Conservation (phyloP, 2,329 filamentous ascomycete genomes). For the Furcasterigmium sp. region DNA sequence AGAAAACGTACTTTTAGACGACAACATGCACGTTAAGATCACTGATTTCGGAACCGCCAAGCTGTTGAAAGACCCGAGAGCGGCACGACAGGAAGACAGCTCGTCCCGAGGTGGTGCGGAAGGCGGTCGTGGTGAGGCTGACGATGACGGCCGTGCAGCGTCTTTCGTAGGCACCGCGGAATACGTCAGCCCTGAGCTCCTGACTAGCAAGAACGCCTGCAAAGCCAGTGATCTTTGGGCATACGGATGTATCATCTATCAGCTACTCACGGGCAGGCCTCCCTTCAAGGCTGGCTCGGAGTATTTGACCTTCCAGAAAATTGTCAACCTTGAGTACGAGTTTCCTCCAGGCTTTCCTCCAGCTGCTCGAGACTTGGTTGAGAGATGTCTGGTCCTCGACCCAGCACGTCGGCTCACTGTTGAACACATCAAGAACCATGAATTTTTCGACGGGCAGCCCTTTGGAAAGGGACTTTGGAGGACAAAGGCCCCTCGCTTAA, state of each 20-base stretch:
- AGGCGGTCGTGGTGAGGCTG: slow-evolving; percentile 25
- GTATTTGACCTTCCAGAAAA: slow-evolving; percentile 97
- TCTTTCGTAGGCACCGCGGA: slow-evolving; percentile 98
- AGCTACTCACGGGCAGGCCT: slow-evolving; percentile 88
- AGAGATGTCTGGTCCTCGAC: slow-evolving; percentile 84
- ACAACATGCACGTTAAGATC: slow-evolving; percentile 97
- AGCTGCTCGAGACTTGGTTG: slow-evolving; percentile 81
- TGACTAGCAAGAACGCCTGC: slow-evolving; percentile 94
- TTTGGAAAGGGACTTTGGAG: slow-evolving; percentile 88
- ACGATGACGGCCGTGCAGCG: slow-evolving; percentile 70
- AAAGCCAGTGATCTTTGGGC: slow-evolving; percentile 98
- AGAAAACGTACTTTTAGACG: slow-evolving; percentile 91
- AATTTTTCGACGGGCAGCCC: slow-evolving; percentile 83
- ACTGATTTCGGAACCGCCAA: slow-evolving; percentile 99
- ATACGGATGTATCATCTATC: slow-evolving; percentile 96
- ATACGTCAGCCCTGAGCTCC: slow-evolving; percentile 95
- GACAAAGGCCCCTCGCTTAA: slow-evolving; percentile 79
- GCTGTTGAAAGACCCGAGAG: slow-evolving; percentile 61
- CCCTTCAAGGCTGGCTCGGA: slow-evolving; percentile 96
- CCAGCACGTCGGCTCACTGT: slow-evolving; percentile 79
- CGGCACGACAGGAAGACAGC: slow-evolving; percentile 36
- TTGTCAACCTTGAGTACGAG: slow-evolving; percentile 88
- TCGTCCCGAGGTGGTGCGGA: slow-evolving; percentile 30
- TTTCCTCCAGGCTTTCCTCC: slow-evolving; percentile 86
- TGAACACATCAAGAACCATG: slow-evolving; percentile 94